Percentiles rank a stretch among this genome's conserved stretches.
Conservation (phyloP, 768 basidiomycete species). For the Fibroporia radiculosa region DNA sequence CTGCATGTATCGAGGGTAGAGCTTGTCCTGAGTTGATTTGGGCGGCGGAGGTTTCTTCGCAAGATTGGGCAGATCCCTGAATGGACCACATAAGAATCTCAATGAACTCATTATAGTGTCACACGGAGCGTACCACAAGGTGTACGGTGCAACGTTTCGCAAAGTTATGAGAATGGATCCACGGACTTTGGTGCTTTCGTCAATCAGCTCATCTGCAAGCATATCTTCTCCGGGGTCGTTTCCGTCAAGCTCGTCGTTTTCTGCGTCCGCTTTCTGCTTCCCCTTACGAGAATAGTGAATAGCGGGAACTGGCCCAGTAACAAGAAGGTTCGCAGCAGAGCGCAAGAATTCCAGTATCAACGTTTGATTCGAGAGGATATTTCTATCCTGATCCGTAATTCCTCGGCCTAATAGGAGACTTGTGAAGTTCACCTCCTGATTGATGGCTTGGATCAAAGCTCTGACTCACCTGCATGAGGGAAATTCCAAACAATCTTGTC, state of each 20-base stretch:
- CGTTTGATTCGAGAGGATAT: constrained; percentile 83
- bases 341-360: constrained; percentile 78
- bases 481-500: constrained; percentile 92
- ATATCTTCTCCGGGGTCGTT: constrained; percentile 20
- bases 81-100: background rate
- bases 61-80: constrained; percentile 69
- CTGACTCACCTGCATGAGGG: constrained; percentile 78
- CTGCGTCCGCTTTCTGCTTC: constrained; percentile 29
- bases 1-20: constrained; percentile 63
- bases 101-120: background rate
- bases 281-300: constrained; percentile 33
- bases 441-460: background rate
- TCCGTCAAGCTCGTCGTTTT: constrained; percentile 40
- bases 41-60: constrained; percentile 67
- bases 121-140: constrained; percentile 50
- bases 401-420: constrained; percentile 56
- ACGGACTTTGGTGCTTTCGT: constrained; percentile 22
- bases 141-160: constrained; percentile 82
- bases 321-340: constrained; percentile 57
- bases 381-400: constrained; percentile 89
- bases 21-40: constrained; percentile 32
- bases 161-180: constrained; percentile 85
- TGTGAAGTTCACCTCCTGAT: constrained; percentile 4
- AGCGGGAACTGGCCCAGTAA: constrained; percentile 46
- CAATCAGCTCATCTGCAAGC: constrained; percentile 9